Conservation (phyloP, 495 filamentous ascomycete species). For the Hypoxylon intermedium region DNA sequence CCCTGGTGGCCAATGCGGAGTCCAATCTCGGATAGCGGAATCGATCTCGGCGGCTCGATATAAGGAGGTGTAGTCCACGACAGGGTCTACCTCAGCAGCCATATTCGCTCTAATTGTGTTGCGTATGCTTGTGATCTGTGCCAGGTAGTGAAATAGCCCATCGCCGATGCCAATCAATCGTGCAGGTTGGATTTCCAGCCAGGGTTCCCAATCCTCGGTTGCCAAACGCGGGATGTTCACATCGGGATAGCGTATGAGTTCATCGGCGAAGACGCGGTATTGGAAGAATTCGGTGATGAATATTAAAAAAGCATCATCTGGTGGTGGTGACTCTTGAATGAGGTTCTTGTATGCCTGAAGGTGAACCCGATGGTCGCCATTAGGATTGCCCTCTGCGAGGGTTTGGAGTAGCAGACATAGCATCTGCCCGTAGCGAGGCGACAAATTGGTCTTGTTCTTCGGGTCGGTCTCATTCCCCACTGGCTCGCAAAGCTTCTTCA, state of each 20-base stretch:
- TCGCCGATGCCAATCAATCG: conserved; percentile 86
- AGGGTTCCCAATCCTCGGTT: conserved; percentile 68
- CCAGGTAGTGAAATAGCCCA: conserved; percentile 80
- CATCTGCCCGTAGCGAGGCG: conserved; percentile 75
- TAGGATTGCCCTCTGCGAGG: conserved; percentile 76
- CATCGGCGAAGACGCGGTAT: conserved; percentile 85
- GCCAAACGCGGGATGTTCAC: conserved; percentile 58
- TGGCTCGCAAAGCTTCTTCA: conserved; percentile 61
- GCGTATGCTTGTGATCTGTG: conserved; percentile 78
- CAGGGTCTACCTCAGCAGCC: conserved; percentile 66
- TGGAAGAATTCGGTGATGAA: conserved; percentile 94
- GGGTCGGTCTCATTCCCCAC: conserved; percentile 49
- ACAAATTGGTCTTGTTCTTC: conserved; percentile 58
- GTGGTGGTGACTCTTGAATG: conserved; percentile 64
- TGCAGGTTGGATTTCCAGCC: conserved; percentile 77
- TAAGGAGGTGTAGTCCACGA: conserved; percentile 76
- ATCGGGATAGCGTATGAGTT: conserved; percentile 73
- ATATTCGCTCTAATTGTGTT: conserved; percentile 76
- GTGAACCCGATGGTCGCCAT: conserved; percentile 81
- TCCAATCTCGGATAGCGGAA: conserved; percentile 76
- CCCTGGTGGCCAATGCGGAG: conserved; percentile 70
- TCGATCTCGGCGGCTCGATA: conserved; percentile 82
- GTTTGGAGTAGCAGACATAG: conserved; percentile 83
- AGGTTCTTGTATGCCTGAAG: conserved; percentile 78
- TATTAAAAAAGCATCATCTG: conserved; percentile 70